Conservation (phyloP, 164 flowering plant genomes). For the Umbellularia californica region DNA sequence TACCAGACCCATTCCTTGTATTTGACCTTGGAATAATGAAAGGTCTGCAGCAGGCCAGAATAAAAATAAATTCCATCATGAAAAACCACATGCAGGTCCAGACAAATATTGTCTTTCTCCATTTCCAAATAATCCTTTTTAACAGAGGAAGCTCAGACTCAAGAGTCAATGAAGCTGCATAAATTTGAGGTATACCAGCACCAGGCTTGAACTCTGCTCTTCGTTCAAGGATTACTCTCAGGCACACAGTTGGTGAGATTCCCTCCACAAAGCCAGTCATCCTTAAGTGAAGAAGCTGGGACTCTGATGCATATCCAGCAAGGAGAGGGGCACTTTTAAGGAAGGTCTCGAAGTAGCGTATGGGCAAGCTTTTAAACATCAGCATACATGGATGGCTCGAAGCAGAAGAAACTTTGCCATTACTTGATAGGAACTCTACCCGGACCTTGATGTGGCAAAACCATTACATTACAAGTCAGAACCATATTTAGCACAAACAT, state of each 20-base stretch:
- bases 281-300: slow-evolving; percentile 51
- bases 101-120: slow-evolving; percentile 66
- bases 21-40: slow-evolving; percentile 55
- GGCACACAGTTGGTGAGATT: slow-evolving; percentile 51
- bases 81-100: slow-evolving; percentile 54
- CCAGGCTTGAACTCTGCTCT: slow-evolving; percentile 70
- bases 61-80: slow-evolving; percentile 42
- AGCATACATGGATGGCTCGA: slow-evolving; percentile 68
- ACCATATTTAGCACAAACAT: background rate
- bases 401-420: slow-evolving; percentile 50
- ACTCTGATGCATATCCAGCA: slow-evolving; percentile 66
- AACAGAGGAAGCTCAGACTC: slow-evolving; percentile 72
- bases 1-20: slow-evolving; percentile 24
- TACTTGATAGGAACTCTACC: slow-evolving; percentile 57
- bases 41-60: slow-evolving; percentile 61
- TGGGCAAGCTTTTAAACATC: slow-evolving; percentile 59
- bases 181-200: slow-evolving; percentile 80
- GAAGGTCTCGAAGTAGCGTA: slow-evolving; percentile 54
- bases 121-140: slow-evolving; percentile 65
- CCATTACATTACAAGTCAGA: slow-evolving; percentile 1
- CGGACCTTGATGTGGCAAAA: slow-evolving; percentile 47
- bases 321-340: slow-evolving; percentile 59
- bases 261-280: slow-evolving; percentile 54
- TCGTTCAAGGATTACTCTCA: slow-evolving; percentile 64
- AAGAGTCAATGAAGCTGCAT: slow-evolving; percentile 51